Base-by-base conservation (phyloP, 331 rosid species). In the Acacia pycnantha region DNA sequence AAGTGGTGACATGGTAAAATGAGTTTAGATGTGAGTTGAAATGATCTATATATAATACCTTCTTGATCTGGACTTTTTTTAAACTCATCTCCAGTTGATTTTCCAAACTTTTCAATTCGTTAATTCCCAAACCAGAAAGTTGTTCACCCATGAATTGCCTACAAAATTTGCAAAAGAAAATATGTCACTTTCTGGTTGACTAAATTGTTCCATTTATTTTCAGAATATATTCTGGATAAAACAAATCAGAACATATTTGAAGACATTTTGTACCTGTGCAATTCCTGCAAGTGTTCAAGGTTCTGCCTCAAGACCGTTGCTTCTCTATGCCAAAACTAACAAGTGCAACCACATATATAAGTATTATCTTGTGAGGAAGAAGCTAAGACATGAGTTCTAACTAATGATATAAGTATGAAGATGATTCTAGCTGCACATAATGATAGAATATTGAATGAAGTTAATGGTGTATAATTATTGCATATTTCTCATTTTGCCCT, bases 121-220 rank as follows among this genome's bases (percentile, higher is more conserved):
- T 87, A 78, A 78, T 47, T 37, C 89, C 87, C 90, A 94, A 84
- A 27, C 94, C 92, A 70, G 93, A 86, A 56, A 94, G 93, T 84
- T 91, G 89, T 86, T 93, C 90, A 21, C 97, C 98, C 97, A 84
- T 88, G 58, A 93, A 24, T 84, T 91, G 90, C 87, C 97, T 94
- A 84, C 88, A 84, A 54, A 9, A 43, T 43, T 64, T 62, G 68
- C 47, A 8, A 59, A 72, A 27, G 66, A 47, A 68, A 84, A 8
- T 3, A 50, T 4, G 3, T 16, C 5, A 16, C 22, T 50, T 50
- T 43, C 7, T 15, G 56, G 56, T 18, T 50, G 1, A 18, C 56
- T 16, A 18, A 5, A 50, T 50, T 15, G n/a, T 50, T 50, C 9
- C 56, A 50, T 16, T 50, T 16, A 50, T 50, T 15, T 50, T 50